A percentile compares a stretch with the other conserved stretches of the same genome.
These are phyloP conservation scores for Atalantia buxifolia DNA, from an alignment of 345 rosid species.

Conservation along the genomic window DNA sequence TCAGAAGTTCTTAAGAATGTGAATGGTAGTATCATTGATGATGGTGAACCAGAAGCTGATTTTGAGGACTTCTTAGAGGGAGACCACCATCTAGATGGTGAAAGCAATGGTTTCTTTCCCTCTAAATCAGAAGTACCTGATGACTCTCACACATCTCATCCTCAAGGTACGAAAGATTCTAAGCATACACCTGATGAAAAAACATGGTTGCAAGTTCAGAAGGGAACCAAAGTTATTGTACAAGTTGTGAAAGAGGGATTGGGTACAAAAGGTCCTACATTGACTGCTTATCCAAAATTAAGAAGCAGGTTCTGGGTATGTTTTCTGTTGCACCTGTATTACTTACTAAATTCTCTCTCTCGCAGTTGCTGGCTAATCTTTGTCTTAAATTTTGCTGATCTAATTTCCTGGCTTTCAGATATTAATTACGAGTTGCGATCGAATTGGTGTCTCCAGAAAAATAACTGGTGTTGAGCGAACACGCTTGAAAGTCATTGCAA, in stretches of 20 bases:
- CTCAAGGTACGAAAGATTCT: slow-evolving; percentile 30
- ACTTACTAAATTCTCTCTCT: neutral
- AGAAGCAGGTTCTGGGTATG: slow-evolving; percentile 97
- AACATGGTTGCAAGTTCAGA: slow-evolving; percentile 73
- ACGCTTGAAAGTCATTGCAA: slow-evolving; percentile 84
- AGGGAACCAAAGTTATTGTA: slow-evolving; percentile 90
- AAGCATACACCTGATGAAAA: slow-evolving; percentile 33
- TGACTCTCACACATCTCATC: slow-evolving; percentile 31
- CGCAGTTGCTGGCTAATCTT: neutral
- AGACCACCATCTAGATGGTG: slow-evolving; percentile 47
- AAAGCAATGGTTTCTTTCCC: slow-evolving; percentile 27
- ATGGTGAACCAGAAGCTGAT: slow-evolving; percentile 42
- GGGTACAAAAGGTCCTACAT: slow-evolving; percentile 88
- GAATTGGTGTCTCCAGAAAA: slow-evolving; percentile 82
- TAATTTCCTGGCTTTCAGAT: slow-evolving; percentile 44
- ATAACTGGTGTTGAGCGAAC: slow-evolving; percentile 79
- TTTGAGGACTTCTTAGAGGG: slow-evolving; percentile 42
- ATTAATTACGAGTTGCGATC: slow-evolving; percentile 54
- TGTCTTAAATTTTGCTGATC: slow-evolving; percentile 17
- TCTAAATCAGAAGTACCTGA: slow-evolving; percentile 29
- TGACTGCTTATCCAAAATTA: slow-evolving; percentile 87
- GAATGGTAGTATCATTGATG: slow-evolving; percentile 55
- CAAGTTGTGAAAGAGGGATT: slow-evolving; percentile 98
- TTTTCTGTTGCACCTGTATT: slow-evolving; percentile 1
- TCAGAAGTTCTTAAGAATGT: slow-evolving; percentile 44